Evolutionary conservation across 768 basidiomycete genomes (phyloP), one percentile per base, ranked within the genome.

Genomic region (Kondoa subrosea): DNA sequence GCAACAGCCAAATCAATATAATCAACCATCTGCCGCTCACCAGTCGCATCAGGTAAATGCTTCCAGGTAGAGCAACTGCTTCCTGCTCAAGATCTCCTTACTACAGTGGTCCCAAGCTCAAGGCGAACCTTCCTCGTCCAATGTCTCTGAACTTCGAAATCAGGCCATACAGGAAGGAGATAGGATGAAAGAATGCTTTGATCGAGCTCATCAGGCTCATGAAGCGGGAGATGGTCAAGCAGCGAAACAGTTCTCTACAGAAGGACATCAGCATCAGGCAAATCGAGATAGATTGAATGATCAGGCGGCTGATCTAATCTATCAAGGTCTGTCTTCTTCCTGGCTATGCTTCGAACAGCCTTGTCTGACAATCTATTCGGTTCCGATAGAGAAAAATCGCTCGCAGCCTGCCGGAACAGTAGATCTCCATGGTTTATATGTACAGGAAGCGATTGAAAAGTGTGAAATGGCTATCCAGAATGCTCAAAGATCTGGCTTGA

Each of bases 391-490:
- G 76, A 90, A 89, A 72, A 91, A 92, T 79, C 81, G 85, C 83
- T 84, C 87, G 69, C 85, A 85, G 64, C 77, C 82, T 68, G 81
- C 81, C 0, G 87, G 86, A 1, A 87, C 91, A 76, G 79, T 95
- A 58, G 89, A 96, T 77, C 78, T 96, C 27, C 92, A 96, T 74
- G 92, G 90, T 1, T 79, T 97, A 2, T 93, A 89, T 76, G 91
- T 93, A 69, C 90, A 89, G 74, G 93, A 97, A 78, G 89, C 91
- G 26, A 84, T 93, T 61, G 79, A 82, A 57, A 82, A 81, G 65
- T 85, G 84, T 1, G 92, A 96, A 71, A 73, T 76, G 27, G 85
- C 87, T 15, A 8, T 66, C 30, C 78, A 83, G 73, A 78, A 82
- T 34, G 89, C 88, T 16, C 85, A 85, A 66, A 77, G 75, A 32